Evolutionary conservation across 202 grass and related monocot species (phyloP).

Genomic region (Musa balbisiana): DNA sequence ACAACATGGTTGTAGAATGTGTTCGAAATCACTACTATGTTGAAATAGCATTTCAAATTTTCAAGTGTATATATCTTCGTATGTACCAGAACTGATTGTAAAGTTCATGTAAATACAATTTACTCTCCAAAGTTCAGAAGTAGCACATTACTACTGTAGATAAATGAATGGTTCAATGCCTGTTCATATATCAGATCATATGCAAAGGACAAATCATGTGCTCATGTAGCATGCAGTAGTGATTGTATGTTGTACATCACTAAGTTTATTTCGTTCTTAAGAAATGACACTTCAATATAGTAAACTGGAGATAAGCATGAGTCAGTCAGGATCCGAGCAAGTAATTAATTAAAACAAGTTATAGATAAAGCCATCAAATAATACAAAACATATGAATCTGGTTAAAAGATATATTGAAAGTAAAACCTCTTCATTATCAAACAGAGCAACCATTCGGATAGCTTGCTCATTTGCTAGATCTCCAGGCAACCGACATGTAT

Average conservation of each 20-base stretch:
- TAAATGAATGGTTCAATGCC: not conserved
- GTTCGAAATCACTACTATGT: too few species aligned
- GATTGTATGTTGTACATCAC: not conserved
- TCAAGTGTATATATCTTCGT: too few species aligned
- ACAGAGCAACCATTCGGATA: slow-evolving; percentile 85
- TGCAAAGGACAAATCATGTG: not conserved
- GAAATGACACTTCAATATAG: not conserved
- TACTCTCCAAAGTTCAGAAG: not conserved
- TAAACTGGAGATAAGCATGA: not conserved
- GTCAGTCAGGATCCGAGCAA: not conserved
- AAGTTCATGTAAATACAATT: too few species aligned
- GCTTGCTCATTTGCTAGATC: slow-evolving; percentile 62
- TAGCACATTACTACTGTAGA: not conserved
- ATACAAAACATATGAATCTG: not conserved
- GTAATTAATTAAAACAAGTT: too few species aligned
- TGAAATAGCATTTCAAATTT: too few species aligned
- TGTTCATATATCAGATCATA: not conserved
- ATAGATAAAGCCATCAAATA: not conserved
- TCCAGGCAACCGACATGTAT: slow-evolving; percentile 44
- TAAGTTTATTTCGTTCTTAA: not conserved
- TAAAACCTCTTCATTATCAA: slow-evolving; percentile 93
- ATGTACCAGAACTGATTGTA: too few species aligned
- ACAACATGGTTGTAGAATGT: too few species aligned
- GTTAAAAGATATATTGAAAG: not conserved
- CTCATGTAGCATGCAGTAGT: too few species aligned